Percentiles rank a stretch among this genome's conserved stretches.
Conservation (phyloP, 257 asterid species). For the Avicennia marina region DNA sequence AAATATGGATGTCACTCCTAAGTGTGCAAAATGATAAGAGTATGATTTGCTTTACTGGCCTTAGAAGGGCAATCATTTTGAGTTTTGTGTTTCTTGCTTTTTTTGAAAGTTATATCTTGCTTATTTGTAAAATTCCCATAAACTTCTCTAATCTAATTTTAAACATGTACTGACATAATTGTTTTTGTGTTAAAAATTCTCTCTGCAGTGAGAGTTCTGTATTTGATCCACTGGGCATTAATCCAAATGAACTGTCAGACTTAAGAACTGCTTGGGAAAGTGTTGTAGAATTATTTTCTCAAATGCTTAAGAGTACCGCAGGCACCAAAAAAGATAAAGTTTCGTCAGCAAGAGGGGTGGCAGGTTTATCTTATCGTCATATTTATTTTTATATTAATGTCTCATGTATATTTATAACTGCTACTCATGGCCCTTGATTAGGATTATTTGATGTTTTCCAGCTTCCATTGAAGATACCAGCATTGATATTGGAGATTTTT, state of each 20-base stretch:
- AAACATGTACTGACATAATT: too few species aligned
- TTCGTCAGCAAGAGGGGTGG: constrained; percentile 77
- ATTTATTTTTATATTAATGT: background rate
- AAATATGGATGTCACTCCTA: too few species aligned
- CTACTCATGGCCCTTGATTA: constrained; percentile 50
- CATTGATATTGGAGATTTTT: constrained; percentile 93
- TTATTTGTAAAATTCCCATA: background rate
- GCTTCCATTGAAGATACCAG: constrained; percentile 98
- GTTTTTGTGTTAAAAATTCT: constrained; percentile 19
- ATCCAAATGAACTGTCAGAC: constrained; percentile 43
- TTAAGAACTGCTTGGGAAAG: constrained; percentile 46
- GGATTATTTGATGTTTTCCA: constrained; percentile 55
- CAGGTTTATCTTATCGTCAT: constrained; percentile 52
- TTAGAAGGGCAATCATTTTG: background rate
- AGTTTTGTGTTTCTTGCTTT: constrained; percentile 5
- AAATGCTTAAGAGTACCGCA: constrained; percentile 57
- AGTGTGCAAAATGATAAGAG: too few species aligned
- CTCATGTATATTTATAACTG: constrained; percentile 25
- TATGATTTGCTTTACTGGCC: too few species aligned
- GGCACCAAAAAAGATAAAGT: constrained; percentile 63
- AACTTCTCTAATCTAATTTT: constrained; percentile 1
- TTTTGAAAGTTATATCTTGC: background rate
- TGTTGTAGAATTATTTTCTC: constrained; percentile 39
- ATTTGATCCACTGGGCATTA: constrained; percentile 79
- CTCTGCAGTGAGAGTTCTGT: constrained; percentile 45